Conservation (phyloP, 2,329 filamentous ascomycete species). For the Chaetomium strumarium region DNA sequence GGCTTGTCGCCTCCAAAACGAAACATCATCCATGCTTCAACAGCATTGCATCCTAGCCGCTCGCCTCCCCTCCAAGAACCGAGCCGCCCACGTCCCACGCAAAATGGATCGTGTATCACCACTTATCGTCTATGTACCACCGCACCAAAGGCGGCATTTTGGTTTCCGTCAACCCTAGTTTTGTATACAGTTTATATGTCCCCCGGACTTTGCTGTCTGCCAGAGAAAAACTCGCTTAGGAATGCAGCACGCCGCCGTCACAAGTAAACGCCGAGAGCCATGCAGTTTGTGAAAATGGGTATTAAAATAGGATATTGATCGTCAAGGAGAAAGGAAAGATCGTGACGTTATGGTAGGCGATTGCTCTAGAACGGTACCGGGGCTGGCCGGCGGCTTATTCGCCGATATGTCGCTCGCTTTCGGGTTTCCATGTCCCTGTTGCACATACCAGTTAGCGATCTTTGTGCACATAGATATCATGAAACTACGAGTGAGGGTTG, state of each 20-base stretch:
- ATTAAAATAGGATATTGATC: slow-evolving; percentile 14
- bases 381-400: slow-evolving; percentile 39
- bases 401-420: slow-evolving; percentile 64
- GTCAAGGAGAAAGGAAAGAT: slow-evolving; percentile 7
- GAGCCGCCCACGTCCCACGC: background rate
- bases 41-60: too few species aligned
- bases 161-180: background rate
- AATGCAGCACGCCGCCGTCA: background rate
- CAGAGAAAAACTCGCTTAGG: slow-evolving; percentile 6
- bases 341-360: slow-evolving; percentile 17
- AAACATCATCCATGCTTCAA: too few species aligned
- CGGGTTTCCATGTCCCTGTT: slow-evolving; percentile 70
- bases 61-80: background rate
- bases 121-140: slow-evolving; percentile 6
- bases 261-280: slow-evolving; percentile 17
- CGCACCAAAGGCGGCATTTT: background rate
- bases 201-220: background rate
- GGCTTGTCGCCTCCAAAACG: too few species aligned
- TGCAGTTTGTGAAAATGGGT: slow-evolving; percentile 12
- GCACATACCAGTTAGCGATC: slow-evolving; percentile 16
- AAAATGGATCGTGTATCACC: background rate
- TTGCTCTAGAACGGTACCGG: background rate
- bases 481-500: background rate
- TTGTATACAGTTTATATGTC: slow-evolving; percentile 17
- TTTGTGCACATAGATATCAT: background rate